Evolutionary conservation across 148 eudicot species (phyloP), one percentile per base, ranked within the genome.

Genomic region (Cornus controversa): DNA sequence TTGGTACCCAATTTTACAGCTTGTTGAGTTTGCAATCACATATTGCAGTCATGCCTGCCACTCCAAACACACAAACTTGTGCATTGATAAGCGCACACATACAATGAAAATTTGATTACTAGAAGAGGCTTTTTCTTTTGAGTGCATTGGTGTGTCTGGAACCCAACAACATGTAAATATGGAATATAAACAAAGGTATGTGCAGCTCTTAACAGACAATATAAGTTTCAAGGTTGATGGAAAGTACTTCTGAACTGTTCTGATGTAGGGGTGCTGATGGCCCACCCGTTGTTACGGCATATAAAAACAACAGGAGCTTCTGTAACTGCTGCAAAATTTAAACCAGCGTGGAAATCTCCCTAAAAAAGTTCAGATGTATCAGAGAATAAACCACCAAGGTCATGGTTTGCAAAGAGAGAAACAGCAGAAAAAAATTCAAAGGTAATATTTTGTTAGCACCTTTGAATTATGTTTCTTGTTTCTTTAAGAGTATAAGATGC

Each of bases 271-370:
- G 99, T 95, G 81, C 99, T 95, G 64, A 95, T 95, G 57, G 99
- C 99, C 96, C 97, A 95, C 75, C 99, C 99, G 86, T 95, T 95
- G 88, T 95, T 95, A 54, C 99, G 92, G 82, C 99, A 95, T 20
- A 95, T 76, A 68, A 95, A 88, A 77, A 95, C 87, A 28, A 93
- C 84, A 0, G 99, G 99, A 11, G 86, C 99, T 54, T 95, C 97
- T 90, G 87, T 79, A 28, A 95, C 99, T 64, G 99, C 99, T 7
- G 97, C 99, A 78, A 95, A 95, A 72, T 95, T 95, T 81, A 95
- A 5, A 47, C 87, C 93, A 78, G 97, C 99, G 82, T 95, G 99
- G 89, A 93, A 95, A 80, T 95, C 99, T 67, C 96, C 99, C 97
- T 94, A 67, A 27, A 36, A 75, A 74, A 40, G 76, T 36, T 74